These are phyloP conservation scores for Plasmodium berghei DNA, from an alignment of 169 alveolate species.

Conservation along the genomic window DNA sequence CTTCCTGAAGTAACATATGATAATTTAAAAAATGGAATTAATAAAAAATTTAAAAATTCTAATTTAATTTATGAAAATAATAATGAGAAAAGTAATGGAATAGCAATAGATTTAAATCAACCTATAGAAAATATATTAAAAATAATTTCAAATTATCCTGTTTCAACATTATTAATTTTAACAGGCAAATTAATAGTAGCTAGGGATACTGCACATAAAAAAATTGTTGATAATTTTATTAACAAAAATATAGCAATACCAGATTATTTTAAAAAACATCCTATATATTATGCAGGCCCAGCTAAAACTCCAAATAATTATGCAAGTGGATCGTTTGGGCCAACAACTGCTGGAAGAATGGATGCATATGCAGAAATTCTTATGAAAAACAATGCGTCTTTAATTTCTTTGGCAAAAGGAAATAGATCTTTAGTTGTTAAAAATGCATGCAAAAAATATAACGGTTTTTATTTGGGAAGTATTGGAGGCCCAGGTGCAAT, in stretches of 20 bases:
- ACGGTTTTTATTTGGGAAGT: conserved; percentile 90
- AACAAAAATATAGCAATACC: conserved; percentile 85
- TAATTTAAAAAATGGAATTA: background rate
- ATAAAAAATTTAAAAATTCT: too few species aligned
- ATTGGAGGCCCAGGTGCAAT: conserved; percentile 93
- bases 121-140: conserved; percentile 85
- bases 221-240: conserved; percentile 82
- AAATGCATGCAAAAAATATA: conserved; percentile 88
- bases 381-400: conserved; percentile 87
- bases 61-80: background rate
- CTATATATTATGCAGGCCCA: conserved; percentile 92
- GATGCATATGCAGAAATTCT: conserved; percentile 87
- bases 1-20: conserved; percentile 72
- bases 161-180: conserved; percentile 86
- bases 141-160: conserved; percentile 83
- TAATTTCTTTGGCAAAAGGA: conserved; percentile 90
- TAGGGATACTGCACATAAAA: conserved; percentile 92
- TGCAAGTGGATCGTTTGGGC: conserved; percentile 92
- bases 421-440: conserved; percentile 86
- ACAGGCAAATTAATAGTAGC: conserved; percentile 90
- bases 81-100: background rate
- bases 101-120: conserved; percentile 82
- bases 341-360: conserved; percentile 94
- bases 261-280: conserved; percentile 87
- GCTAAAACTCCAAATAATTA: conserved; percentile 91